Conservation (phyloP, 768 basidiomycete genomes). For the Lactarius sp. region DNA sequence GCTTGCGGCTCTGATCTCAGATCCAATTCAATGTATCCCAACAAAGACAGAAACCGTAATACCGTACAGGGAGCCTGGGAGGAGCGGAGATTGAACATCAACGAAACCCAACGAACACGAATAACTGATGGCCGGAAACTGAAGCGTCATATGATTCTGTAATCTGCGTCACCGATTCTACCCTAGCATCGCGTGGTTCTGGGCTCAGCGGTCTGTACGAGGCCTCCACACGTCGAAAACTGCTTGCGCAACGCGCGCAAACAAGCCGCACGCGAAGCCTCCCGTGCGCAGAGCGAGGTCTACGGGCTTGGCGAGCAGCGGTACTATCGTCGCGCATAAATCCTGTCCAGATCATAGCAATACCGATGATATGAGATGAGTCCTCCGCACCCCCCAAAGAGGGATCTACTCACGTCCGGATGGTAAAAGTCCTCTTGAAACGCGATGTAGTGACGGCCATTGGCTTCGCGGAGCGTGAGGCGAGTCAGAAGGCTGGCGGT, state of each 20-base stretch:
- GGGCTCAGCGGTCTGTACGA: not conserved
- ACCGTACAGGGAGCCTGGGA: not conserved
- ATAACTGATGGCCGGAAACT: not conserved
- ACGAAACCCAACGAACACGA: not conserved
- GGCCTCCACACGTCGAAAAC: conserved; percentile 10
- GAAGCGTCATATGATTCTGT: not conserved
- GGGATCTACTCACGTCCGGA: conserved; percentile 38
- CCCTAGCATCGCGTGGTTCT: not conserved
- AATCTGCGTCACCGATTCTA: not conserved
- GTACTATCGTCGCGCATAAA: conserved; percentile 40
- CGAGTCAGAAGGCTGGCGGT: conserved; percentile 34
- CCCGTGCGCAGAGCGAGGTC: conserved; percentile 30
- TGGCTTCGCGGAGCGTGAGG: conserved; percentile 44
- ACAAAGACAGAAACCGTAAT: not conserved
- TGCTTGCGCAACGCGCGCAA: conserved; percentile 11
- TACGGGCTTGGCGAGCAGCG: conserved; percentile 39
- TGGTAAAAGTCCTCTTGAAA: conserved; percentile 52
- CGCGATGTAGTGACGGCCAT: conserved; percentile 36
- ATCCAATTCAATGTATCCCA: too few species aligned
- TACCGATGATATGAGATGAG: not conserved
- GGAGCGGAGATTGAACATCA: not conserved
- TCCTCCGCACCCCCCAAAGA: not conserved
- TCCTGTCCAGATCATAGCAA: conserved; percentile 33
- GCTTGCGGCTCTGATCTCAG: too few species aligned
- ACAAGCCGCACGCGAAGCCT: conserved; percentile 20